Conservation (phyloP, 2,329 filamentous ascomycete genomes). For the Trichoderma semiorbis region DNA sequence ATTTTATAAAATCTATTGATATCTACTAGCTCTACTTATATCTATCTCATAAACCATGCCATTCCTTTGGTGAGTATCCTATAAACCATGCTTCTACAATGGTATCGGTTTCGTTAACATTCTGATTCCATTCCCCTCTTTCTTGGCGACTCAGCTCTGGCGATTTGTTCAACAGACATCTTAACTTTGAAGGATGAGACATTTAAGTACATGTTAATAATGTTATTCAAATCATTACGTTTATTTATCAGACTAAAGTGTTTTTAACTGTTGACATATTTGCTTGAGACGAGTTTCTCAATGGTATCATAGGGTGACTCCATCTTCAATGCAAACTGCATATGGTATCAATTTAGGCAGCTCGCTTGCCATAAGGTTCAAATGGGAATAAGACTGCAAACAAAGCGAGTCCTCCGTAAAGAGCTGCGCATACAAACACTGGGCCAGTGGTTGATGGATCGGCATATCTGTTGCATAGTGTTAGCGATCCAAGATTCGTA, state of each 20-base stretch:
- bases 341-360: conserved; percentile 34
- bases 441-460: conserved; percentile 56
- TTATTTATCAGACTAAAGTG: background rate
- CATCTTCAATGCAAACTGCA: background rate
- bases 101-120: too few species aligned
- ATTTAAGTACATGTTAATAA: background rate
- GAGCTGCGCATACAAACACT: conserved; percentile 60
- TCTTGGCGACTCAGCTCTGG: too few species aligned
- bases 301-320: background rate
- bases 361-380: conserved; percentile 57
- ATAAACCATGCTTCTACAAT: too few species aligned
- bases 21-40: too few species aligned
- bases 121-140: too few species aligned
- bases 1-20: too few species aligned
- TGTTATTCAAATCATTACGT: background rate
- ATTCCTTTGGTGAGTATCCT: too few species aligned
- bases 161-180: too few species aligned
- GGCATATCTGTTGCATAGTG: conserved; percentile 26
- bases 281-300: background rate
- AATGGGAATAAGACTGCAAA: conserved; percentile 54
- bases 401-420: conserved; percentile 58
- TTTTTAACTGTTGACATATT: background rate
- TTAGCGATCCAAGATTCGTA: background rate
- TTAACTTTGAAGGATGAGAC: too few species aligned
- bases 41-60: too few species aligned